Percentiles rank a stretch among this genome's conserved stretches.
Evolutionary conservation across 2,329 filamentous ascomycete genomes (phyloP).

Genomic region (Pseudogymnoascus sp.): DNA sequence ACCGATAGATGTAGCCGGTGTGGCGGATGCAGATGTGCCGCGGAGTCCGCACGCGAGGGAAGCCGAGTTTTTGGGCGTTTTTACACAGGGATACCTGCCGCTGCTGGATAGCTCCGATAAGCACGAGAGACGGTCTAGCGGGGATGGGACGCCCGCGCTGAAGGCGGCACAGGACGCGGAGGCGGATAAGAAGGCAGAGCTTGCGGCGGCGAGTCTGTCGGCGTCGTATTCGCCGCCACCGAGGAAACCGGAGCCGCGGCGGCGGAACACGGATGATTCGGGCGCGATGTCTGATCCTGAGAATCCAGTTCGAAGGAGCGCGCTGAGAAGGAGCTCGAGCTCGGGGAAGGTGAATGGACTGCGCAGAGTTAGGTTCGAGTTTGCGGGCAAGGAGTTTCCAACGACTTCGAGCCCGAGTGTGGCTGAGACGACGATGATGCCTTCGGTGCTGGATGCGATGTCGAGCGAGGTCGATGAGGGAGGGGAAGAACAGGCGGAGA

Average conservation of each 20-base stretch:
- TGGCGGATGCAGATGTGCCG: conserved; percentile 29
- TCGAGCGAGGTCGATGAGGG: conserved; percentile 15
- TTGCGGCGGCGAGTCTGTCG: neutral
- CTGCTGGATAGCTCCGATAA: conserved; percentile 40
- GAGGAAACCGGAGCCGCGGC: conserved; percentile 16
- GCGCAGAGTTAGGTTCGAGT: conserved; percentile 54
- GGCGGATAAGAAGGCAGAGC: neutral
- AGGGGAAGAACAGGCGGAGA: conserved; percentile 28
- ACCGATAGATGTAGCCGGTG: conserved; percentile 22
- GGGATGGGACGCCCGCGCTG: conserved; percentile 9
- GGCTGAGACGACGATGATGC: conserved; percentile 10
- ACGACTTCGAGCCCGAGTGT: conserved; percentile 45
- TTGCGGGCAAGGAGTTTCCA: conserved; percentile 50
- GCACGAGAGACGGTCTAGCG: conserved; percentile 21
- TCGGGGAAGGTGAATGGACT: conserved; percentile 44
- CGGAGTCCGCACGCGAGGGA: conserved; percentile 46
- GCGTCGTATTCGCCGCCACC: neutral
- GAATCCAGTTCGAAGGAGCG: conserved; percentile 43
- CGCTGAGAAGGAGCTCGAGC: conserved; percentile 45
- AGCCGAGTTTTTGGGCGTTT: conserved; percentile 51
- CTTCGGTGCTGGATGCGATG: neutral
- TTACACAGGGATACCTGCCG: conserved; percentile 54
- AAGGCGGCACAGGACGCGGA: neutral
- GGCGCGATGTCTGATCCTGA: conserved; percentile 46
- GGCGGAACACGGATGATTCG: conserved; percentile 26